These are phyloP conservation scores for Lasiodiplodia citricola DNA, from an alignment of 2,329 filamentous ascomycete genomes.

Conservation along the genomic window DNA sequence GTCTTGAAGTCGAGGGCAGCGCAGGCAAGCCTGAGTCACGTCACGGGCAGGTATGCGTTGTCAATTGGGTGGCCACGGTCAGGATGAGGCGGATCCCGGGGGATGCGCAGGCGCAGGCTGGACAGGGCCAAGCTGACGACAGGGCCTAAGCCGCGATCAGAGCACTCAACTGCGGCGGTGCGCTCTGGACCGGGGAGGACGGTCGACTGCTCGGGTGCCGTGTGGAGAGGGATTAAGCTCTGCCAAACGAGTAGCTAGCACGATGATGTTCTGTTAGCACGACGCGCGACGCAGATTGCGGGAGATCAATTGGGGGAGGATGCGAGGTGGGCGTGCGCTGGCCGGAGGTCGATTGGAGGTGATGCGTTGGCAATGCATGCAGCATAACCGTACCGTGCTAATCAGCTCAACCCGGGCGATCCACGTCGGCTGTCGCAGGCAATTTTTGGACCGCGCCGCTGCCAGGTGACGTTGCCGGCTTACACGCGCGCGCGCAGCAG, in stretches of 20 bases:
- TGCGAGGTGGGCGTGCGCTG: constrained; percentile 32
- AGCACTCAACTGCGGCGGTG: constrained; percentile 18
- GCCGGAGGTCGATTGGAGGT: constrained; percentile 47
- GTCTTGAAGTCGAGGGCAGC: constrained; percentile 38
- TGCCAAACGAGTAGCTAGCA: constrained; percentile 40
- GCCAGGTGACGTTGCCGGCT: constrained; percentile 19
- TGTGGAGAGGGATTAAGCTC: constrained; percentile 38
- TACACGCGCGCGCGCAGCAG: constrained; percentile 19
- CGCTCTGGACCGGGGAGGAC: constrained; percentile 14
- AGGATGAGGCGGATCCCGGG: constrained; percentile 44
- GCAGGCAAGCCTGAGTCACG: constrained; percentile 41
- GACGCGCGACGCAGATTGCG: constrained; percentile 22
- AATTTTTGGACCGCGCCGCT: constrained; percentile 12
- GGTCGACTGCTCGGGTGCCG: constrained; percentile 32
- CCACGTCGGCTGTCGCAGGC: constrained; percentile 22
- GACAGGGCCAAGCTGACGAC: constrained; percentile 33
- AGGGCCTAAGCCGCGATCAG: constrained; percentile 16
- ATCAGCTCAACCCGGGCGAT: constrained; percentile 13
- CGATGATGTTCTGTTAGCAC: constrained; percentile 22
- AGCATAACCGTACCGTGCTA: constrained; percentile 12
- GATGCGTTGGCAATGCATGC: constrained; percentile 51
- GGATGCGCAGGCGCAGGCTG: constrained; percentile 35
- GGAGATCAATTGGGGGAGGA: constrained; percentile 23
- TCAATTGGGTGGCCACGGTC: constrained; percentile 45
- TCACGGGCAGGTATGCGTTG: constrained; percentile 47